Base-by-base conservation (phyloP, 148 eudicot species). In the Cornus kousa region DNA sequence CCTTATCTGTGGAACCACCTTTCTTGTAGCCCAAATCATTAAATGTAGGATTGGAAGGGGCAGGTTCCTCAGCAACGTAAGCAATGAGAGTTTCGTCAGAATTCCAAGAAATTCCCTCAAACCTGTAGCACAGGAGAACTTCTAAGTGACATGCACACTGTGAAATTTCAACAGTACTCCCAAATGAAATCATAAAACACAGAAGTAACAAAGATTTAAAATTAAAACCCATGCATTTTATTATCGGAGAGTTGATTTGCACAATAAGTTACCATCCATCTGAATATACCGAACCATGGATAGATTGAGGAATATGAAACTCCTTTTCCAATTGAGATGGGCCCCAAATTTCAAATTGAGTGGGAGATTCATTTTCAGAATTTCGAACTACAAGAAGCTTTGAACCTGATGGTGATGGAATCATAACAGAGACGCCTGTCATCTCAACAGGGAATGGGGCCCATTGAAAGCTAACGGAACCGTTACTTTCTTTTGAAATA, bases 341-440 rank as follows among this genome's bases (percentile, higher is more conserved):
- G 53, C 88, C 85, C 97, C 99, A 96, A 69, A 96, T 89, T 80
- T 96, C 99, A 80, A 96, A 85, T 73, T 83, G 88, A 39, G 87
- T 90, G 28, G 97, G 98, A 72, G 95, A 91, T 65, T 87, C 92
- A 71, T 84, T 86, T 85, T 91, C 98, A 55, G 92, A 79, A 81
- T 91, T 96, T 78, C 92, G 87, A 81, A 96, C 80, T 50, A 90
- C 86, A 33, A 96, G 98, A 81, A 96, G 92, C 87, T 92, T 96
- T 75, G 95, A 89, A 71, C 98, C 95, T 75, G 98, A 93, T 66
- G 99, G 98, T 28, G 99, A 93, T n/a, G 97, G 99, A 80, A 90
- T 88, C 59, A 90, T 79, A 10, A 77, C 64, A 13, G 99, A 87
- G 39, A 91, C 97, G 24, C 97, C 95, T 2, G 88, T 83, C 78